Percentiles rank a stretch among this genome's conserved stretches.
Evolutionary conservation across 2,329 filamentous ascomycete species (phyloP).

Genomic region (Cladosporium austrohemisphaericum): DNA sequence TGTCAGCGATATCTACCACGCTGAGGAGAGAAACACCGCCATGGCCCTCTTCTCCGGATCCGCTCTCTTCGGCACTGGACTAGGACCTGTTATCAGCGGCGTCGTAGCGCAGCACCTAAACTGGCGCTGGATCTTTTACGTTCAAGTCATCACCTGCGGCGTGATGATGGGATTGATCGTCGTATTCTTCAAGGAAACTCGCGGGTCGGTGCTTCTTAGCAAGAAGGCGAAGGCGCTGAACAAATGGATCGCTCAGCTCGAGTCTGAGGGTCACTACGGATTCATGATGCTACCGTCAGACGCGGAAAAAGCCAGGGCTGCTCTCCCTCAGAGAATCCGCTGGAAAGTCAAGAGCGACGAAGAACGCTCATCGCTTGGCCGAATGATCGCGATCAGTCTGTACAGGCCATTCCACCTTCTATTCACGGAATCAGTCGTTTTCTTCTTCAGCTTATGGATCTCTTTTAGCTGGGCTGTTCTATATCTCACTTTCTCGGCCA

Average conservation of each 20-base stretch:
- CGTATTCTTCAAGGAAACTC: constrained; percentile 74
- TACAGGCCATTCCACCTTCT: constrained; percentile 75
- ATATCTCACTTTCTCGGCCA: constrained; percentile 77
- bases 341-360: constrained; percentile 81
- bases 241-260: constrained; percentile 70
- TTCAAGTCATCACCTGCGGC: constrained; percentile 69
- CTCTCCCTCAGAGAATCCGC: constrained; percentile 46
- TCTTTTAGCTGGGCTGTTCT: constrained; percentile 86
- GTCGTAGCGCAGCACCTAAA: constrained; percentile 63
- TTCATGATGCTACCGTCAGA: constrained; percentile 43
- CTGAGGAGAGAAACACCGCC: constrained; percentile 75
- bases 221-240: constrained; percentile 72
- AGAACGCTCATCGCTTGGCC: constrained; percentile 62
- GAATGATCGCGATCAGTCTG: constrained; percentile 70
- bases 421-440: constrained; percentile 72
- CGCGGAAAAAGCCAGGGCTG: constrained; percentile 26
- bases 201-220: constrained; percentile 74
- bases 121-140: constrained; percentile 88
- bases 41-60: constrained; percentile 85
- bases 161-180: constrained; percentile 62
- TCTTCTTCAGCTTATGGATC: constrained; percentile 86
- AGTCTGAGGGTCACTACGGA: constrained; percentile 59
- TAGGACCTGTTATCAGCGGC: constrained; percentile 69
- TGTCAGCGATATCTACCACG: constrained; percentile 78
- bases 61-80: constrained; percentile 73